Base-by-base conservation (phyloP, 164 flowering plant genomes). In the Akebia trifoliata region DNA sequence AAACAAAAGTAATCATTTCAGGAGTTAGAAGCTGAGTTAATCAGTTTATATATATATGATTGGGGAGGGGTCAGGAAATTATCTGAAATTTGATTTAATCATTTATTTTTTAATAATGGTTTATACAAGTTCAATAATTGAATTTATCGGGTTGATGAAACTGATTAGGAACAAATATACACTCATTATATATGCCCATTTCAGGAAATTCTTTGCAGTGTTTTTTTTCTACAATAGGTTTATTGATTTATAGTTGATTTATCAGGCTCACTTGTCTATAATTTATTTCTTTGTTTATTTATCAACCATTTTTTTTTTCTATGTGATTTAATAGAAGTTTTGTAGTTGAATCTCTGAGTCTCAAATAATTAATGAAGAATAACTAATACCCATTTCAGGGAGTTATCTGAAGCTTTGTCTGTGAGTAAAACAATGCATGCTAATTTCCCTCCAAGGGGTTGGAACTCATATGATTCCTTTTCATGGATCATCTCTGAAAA, bases 391-490 rank as follows among this genome's bases (percentile, higher is more conserved):
- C 20, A 39, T 64, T 77, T 62, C 77, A 77, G 78, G 70, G 74
- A 59, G 35, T 44, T 59, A 11, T 57, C 69, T 48, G 46, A 47
- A 63, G 66, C 56, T 18, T 26, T 53, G 51, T 11, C 42, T 24
- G 43, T 17, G 43, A 40, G 8, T 4, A 56, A 47, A 34, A 12
- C 32, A 17, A 55, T 54, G 14, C 79, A 34, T 28, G 91, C 90
- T 28, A 36, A 56, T 43, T 21, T 49, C n/a, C 98, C 98, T 12
- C 98, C 98, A 1, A 82, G 97, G 59, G 97, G 98, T 37, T 93
- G 97, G 98, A 93, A 93, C 63, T 90, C 98, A 0, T 93, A 93
- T 55, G 98, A 93, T 77, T 85, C 95, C 30, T 93, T 85, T 61
- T 68, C 79, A 61, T 90, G 98, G 98, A 79, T 65, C 18, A 72